Evolutionary conservation across 2,329 filamentous ascomycete genomes (phyloP), one percentile per base, ranked within the genome.

Genomic region (Cladophialophora carrionii): DNA sequence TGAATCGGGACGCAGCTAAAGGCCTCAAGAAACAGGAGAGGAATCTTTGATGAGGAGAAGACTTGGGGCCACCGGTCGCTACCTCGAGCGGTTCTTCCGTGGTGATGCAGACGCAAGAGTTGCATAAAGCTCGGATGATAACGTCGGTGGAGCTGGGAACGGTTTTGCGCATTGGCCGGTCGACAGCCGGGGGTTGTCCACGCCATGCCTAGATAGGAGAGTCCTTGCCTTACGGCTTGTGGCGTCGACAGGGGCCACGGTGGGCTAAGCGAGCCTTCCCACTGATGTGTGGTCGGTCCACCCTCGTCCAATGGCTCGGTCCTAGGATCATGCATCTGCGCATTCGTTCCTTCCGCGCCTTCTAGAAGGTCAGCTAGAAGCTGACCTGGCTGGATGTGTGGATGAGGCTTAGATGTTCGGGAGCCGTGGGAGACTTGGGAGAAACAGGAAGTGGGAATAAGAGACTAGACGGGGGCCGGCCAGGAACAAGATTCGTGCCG

Each of bases 211-310:
- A 22, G 61, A 61, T 48, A 62, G 65, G 65, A 62, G 58, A 62
- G 58, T 64, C 62, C 53, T 62, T 34, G 62, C 65, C 46, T 53
- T 61, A 37, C 41, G 34, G 37, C 58, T 62, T 62, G 65, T 67
- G 65, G 65, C 58, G 59, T 58, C 31, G 43, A 62, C 43, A 32
- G 43, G 41, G 52, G 26, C 14, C 1, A 6, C 9, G 22, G 26
- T 10, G 22, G 48, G 26, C 17, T 54, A 54, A 54, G 52, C 52
- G 52, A 54, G 22, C 17, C 14, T 34, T 31, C 48, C 14, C 12
- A 29, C 52, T 54, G 52, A 34, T 54, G 52, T 54, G 52, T 54
- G 52, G 52, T 54, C 51, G 29, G 22, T 54, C 26, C 51, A 26
- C 26, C 20, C 8, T 49, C 20, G 24, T 29, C 48, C 9, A 29